Base-by-base conservation (phyloP, 257 asterid species). In the Solanum chiquidenum region DNA sequence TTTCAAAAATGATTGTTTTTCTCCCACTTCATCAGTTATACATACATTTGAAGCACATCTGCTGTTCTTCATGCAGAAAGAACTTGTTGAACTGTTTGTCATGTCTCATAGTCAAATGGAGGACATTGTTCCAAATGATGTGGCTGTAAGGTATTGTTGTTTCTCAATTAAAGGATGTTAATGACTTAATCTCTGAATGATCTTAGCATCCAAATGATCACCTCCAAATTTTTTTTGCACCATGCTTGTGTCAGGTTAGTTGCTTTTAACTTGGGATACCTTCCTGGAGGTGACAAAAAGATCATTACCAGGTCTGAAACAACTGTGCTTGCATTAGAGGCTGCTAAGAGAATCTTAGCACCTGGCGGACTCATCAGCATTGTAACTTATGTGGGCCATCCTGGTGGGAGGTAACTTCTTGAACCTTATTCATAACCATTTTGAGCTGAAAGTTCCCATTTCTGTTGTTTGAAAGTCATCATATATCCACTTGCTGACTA, bases 191-290 rank as follows among this genome's bases (percentile, higher is more conserved):
- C 34, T 6, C 83, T 86, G 58, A 62, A 33, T 69, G 2, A 49
- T 49, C 68, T 29, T 29, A 25, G 64, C 64, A 44, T 79, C 64
- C 13, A 38, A 44, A 44, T 44, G 64, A 79, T 79, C 64, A 44
- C 9, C 9, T 79, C 25, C 38, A 76, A 0, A 14, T 25, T 42
- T 25, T 27, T 14, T 44, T 5, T 18, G 69, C 44, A 20, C 68
- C 16, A 34, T 68, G 38, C 5, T 49, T 83, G 62, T 49, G 88
- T 83, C 83, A 96, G 99, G 92, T 90, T 97, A 89, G 98, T 94
- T 40, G 99, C 95, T 37, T 97, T 97, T 98, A 95, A 95, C 91
- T 90, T 97, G 95, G 99, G 99, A 11, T 97, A 95, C 92, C 95
- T 95, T 87, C 99, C 99, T 6, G 99, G 99, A 86, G 96, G 98